Evolutionary conservation across 1,284 basidiomycete genomes (phyloP).

Genomic region (Apiotrichum gamsii): DNA sequence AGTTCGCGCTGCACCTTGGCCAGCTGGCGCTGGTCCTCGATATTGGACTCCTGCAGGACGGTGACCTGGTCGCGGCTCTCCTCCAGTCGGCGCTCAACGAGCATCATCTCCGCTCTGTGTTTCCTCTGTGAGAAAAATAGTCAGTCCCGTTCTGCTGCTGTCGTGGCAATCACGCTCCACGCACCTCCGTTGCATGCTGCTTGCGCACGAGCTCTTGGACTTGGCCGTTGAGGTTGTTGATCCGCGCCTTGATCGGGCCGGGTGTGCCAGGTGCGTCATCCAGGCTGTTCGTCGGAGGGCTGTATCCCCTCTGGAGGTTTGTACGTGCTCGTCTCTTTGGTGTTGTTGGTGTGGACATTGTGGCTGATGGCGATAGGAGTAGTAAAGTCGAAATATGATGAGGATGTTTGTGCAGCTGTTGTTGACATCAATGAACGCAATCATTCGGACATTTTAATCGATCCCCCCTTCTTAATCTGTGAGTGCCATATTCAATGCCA

Average conservation of each 20-base stretch:
- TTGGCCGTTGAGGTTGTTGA: conserved; percentile 30
- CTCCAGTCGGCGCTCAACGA: background rate
- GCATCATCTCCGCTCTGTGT: conserved; percentile 16
- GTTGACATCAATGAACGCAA: background rate
- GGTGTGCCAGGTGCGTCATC: conserved; percentile 30
- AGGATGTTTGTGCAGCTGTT: background rate
- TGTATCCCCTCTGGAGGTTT: background rate
- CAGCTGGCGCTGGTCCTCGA: conserved; percentile 4
- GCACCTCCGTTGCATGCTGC: conserved; percentile 26
- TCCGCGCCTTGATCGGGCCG: conserved; percentile 27
- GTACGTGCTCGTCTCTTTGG: background rate
- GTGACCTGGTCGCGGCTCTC: conserved; percentile 3
- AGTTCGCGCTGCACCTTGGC: conserved; percentile 16
- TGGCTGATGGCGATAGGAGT: background rate
- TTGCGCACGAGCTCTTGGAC: conserved; percentile 35
- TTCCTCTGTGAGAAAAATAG: conserved; percentile 18
- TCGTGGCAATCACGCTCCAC: background rate
- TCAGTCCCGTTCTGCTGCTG: background rate
- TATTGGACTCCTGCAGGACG: background rate
- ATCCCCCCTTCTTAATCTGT: background rate
- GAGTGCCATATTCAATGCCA: no score
- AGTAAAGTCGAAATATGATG: background rate
- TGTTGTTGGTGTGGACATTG: background rate
- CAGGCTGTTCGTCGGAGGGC: background rate
- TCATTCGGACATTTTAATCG: background rate